phyloP scores from a whole-genome alignment of 805 yeast species.

The Teunomyces barrocoloradensis region DNA sequence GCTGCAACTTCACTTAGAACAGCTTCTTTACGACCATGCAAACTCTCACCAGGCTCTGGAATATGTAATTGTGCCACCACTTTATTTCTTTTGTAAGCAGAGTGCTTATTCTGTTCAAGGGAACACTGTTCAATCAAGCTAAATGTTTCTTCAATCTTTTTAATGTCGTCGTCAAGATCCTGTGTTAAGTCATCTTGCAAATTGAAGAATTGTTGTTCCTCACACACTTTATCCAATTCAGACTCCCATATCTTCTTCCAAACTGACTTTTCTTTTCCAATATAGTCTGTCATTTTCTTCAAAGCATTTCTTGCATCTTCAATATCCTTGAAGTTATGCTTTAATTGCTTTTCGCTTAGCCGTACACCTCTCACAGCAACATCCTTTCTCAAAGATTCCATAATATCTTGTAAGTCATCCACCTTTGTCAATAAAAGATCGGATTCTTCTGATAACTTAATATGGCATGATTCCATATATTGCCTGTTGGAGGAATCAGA shows the following conservation, averaged over 20 bases:
- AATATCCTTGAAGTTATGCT: slow-evolving; percentile 63
- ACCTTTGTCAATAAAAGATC: slow-evolving; percentile 72
- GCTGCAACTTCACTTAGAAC: slow-evolving; percentile 76
- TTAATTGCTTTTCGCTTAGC: slow-evolving; percentile 72
- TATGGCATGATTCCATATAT: slow-evolving; percentile 76
- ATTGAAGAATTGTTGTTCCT: slow-evolving; percentile 89
- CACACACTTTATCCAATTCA: slow-evolving; percentile 85
- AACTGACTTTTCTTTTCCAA: slow-evolving; percentile 67
- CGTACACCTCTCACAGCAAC: slow-evolving; percentile 89
- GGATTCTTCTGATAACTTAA: slow-evolving; percentile 70
- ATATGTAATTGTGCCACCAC: slow-evolving; percentile 44
- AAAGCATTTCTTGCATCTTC: slow-evolving; percentile 53
- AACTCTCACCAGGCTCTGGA: slow-evolving; percentile 61
- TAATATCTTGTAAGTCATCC: slow-evolving; percentile 88
- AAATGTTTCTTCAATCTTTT: slow-evolving; percentile 77
- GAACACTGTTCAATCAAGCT: slow-evolving; percentile 77
- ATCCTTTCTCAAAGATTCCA: slow-evolving; percentile 85
- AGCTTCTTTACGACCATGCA: slow-evolving; percentile 67
- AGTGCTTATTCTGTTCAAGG: slow-evolving; percentile 68
- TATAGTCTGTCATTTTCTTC: slow-evolving; percentile 54
- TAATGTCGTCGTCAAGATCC: slow-evolving; percentile 78
- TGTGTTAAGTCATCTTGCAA: slow-evolving; percentile 82
- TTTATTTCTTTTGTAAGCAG: slow-evolving; percentile 39
- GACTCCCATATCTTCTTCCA: slow-evolving; percentile 94
- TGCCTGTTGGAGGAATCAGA: slow-evolving; percentile 40